Percentiles rank a stretch among this genome's conserved stretches.
Evolutionary conservation across 495 filamentous ascomycete genomes (phyloP).

Genomic region (Rusavskia elegans): DNA sequence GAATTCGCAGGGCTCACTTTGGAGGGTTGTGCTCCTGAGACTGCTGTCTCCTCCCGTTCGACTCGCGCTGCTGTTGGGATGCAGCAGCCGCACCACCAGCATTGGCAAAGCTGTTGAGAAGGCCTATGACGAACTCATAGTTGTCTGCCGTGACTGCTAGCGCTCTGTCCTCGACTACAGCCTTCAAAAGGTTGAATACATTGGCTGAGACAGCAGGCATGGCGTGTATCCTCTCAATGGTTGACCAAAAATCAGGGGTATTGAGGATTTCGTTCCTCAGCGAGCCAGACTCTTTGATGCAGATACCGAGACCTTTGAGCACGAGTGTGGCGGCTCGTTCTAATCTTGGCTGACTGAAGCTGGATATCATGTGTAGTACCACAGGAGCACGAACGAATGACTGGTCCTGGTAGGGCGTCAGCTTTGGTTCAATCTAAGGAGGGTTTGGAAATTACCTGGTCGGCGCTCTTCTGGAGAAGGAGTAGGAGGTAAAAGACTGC

Average conservation of each 20-base stretch:
- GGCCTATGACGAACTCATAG: slow-evolving; percentile 66
- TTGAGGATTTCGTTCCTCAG: slow-evolving; percentile 85
- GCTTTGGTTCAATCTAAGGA: slow-evolving; percentile 1
- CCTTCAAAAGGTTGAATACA: slow-evolving; percentile 72
- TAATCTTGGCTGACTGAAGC: slow-evolving; percentile 61
- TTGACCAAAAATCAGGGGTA: slow-evolving; percentile 95
- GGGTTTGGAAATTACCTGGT: slow-evolving; percentile 45
- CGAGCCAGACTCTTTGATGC: slow-evolving; percentile 56
- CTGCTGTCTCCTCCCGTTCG: slow-evolving; percentile 30
- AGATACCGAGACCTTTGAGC: slow-evolving; percentile 63
- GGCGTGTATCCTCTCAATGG: slow-evolving; percentile 57
- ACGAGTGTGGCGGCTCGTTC: slow-evolving; percentile 59
- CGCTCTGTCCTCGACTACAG: slow-evolving; percentile 41
- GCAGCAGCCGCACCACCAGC: slow-evolving; percentile 67
- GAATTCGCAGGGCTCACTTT: background rate
- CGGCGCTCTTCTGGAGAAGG: slow-evolving; percentile 50
- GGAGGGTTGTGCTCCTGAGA: slow-evolving; percentile 26
- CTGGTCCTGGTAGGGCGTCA: slow-evolving; percentile 47
- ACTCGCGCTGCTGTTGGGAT: slow-evolving; percentile 66
- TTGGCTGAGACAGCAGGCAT: slow-evolving; percentile 51
- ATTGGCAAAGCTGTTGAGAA: slow-evolving; percentile 81
- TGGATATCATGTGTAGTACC: slow-evolving; percentile 78
- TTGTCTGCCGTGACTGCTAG: slow-evolving; percentile 86
- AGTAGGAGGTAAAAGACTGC: slow-evolving; percentile 75
- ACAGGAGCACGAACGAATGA: slow-evolving; percentile 87